Evolutionary conservation across 2,329 filamentous ascomycete species (phyloP), one percentile per base, ranked within the genome.

Genomic region (Metarhizium guizhouense): DNA sequence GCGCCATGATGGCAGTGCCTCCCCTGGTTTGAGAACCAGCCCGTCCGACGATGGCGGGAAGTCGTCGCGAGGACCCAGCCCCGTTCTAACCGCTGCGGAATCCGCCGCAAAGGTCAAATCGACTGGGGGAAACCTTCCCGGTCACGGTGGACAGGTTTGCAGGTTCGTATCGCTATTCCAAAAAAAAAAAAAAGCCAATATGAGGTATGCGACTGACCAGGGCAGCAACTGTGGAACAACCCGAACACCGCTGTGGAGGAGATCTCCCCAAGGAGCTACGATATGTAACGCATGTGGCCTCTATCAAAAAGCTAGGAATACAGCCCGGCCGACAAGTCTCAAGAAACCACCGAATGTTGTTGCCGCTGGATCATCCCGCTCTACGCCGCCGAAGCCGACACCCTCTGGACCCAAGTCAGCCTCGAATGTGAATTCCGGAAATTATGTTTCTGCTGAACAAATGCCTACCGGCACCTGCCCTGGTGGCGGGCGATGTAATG

Each of bases 261-360:
- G 94, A 66, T 96, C 93, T 16, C 93, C 93, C 0, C 86, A 92
- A 64, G 94, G 94, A 34, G 88, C 90, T 54, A 96, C 91, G 32
- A 97, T 99, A 58, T 99, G 94, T 74, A 99, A 99, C 72, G 94
- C 94, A 6, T 99, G 94, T 67, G 94, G 94, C 47, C 79, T 99
- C 16, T 99, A 99, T 70, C 78, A 90, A 59, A 97, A 97, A 71
- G 92, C 93, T 10, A 84, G 94, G 62, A 97, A 97, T 68, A 88
- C 93, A 59, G 85, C 90, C 63, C 84, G 94, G 52, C 94, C 94
- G 14, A 94, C 90, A 6, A 96, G 91, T 64, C 76, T 96, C 56
- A 96, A 95, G 73, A 87, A 91, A 58, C 84, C 87, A 11, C 80
- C 83, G 4, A 78, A 76, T 53, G 70, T 79, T 30, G 70, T 81